A percentile compares a stretch with the other conserved stretches of the same genome.
These are phyloP conservation scores for Cupressus sempervirens DNA, from an alignment of 75 land plant genomes.

Conservation along the genomic window DNA sequence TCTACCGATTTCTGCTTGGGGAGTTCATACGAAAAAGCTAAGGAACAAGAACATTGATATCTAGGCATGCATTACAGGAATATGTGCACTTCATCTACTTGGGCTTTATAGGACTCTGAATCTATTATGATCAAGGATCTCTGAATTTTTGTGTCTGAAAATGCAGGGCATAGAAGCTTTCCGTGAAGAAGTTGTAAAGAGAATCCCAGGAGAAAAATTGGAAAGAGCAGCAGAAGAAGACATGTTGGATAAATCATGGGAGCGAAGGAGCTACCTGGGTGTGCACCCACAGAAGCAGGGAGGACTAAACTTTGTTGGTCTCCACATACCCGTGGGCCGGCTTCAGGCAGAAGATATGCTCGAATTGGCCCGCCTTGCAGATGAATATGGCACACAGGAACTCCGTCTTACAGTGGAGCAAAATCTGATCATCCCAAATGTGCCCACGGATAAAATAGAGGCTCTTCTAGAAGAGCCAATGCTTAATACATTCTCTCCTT, in stretches of 20 bases:
- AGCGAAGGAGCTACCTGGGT: conserved; percentile 76
- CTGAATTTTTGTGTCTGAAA: conserved; percentile 6
- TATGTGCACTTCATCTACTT: background rate
- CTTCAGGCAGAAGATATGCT: conserved; percentile 88
- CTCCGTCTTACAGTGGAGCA: conserved; percentile 95
- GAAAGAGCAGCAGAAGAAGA: conserved; percentile 68
- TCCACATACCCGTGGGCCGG: conserved; percentile 94
- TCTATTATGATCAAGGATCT: background rate
- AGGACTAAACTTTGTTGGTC: conserved; percentile 77
- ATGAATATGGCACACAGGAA: conserved; percentile 84
- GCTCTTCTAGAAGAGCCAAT: conserved; percentile 68
- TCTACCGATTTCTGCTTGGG: background rate
- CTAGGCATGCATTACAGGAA: background rate
- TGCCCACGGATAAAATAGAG: conserved; percentile 46
- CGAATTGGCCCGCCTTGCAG: conserved; percentile 91
- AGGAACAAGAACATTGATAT: background rate
- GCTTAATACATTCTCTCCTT: conserved; percentile 50
- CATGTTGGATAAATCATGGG: conserved; percentile 66
- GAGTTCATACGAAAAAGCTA: background rate
- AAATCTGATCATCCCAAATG: conserved; percentile 85
- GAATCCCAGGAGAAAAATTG: conserved; percentile 56
- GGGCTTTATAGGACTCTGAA: background rate
- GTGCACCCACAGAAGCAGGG: conserved; percentile 92
- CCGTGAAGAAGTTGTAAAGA: conserved; percentile 75
- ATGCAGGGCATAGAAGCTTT: conserved; percentile 90